Evolutionary conservation across 306 rosid species (phyloP).

Genomic region (Parietaria judaica): DNA sequence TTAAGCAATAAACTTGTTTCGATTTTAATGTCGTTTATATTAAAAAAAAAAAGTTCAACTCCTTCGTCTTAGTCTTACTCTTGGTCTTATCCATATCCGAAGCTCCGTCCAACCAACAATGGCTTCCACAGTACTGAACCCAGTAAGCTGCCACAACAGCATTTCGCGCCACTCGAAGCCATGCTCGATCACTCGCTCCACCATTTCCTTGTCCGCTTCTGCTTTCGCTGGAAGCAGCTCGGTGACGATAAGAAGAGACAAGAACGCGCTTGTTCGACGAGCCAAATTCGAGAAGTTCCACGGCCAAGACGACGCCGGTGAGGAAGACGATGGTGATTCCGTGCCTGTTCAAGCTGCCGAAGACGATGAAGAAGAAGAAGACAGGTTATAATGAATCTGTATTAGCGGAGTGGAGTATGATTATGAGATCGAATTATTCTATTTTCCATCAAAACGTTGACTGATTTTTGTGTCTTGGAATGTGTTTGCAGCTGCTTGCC

Average conservation of each 20-base stretch:
- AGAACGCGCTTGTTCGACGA: constrained; percentile 3
- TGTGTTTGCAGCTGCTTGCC: constrained; percentile 82
- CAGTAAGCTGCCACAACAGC: too few species aligned
- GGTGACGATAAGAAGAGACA: constrained; percentile 25
- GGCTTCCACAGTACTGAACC: too few species aligned
- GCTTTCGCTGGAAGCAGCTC: constrained; percentile 24
- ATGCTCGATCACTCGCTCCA: constrained; percentile 39
- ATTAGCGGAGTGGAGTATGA: too few species aligned
- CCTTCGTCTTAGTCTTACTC: too few species aligned
- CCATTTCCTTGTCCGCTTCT: constrained; percentile 30
- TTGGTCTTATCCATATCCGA: too few species aligned
- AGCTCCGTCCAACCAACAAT: too few species aligned
- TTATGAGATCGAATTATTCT: constrained; percentile 5
- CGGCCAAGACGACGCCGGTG: constrained; percentile 28
- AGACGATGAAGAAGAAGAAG: constrained; percentile 55
- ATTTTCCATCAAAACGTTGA: constrained; percentile 8
- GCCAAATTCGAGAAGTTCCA: constrained; percentile 90
- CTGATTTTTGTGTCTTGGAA: constrained; percentile 11
- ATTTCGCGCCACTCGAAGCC: constrained; percentile 9
- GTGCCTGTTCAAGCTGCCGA: constrained; percentile 20
- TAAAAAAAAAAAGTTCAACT: too few species aligned
- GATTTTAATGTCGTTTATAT: too few species aligned
- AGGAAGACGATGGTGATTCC: constrained; percentile 10
- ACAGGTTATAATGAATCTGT: too few species aligned
- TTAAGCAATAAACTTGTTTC: too few species aligned